phyloP scores from a whole-genome alignment of 2,329 filamentous ascomycete species.

The Cladorrhinum sp. region DNA sequence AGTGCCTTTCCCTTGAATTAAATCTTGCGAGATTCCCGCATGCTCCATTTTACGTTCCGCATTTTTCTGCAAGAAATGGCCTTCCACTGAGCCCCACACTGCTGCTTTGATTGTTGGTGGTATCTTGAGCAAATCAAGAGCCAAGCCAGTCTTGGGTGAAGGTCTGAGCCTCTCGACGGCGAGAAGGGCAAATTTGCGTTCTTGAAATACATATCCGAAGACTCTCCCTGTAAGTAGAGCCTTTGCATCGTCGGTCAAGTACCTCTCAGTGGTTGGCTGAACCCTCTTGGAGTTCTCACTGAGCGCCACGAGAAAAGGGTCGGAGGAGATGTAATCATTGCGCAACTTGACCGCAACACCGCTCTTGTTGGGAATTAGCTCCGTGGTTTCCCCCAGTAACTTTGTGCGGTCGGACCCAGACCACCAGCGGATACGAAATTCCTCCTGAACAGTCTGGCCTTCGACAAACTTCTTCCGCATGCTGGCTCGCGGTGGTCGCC shows the following conservation, averaged over 20 bases:
- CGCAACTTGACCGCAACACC: constrained; percentile 12
- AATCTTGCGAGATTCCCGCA: constrained; percentile 4
- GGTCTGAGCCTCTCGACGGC: constrained; percentile 4
- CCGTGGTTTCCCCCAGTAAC: constrained; percentile 9
- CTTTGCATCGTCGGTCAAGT: constrained; percentile 4
- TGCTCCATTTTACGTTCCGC: constrained; percentile 1
- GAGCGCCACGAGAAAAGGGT: constrained; percentile 10
- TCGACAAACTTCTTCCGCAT: background rate
- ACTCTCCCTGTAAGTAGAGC: constrained; percentile 8
- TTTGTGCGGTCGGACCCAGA: constrained; percentile 5
- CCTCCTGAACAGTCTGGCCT: constrained; percentile 5
- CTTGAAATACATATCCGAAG: constrained; percentile 17
- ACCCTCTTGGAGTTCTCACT: constrained; percentile 9
- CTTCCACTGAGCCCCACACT: constrained; percentile 11
- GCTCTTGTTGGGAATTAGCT: constrained; percentile 12
- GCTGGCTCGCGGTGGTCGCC: constrained; percentile 3
- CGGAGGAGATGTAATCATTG: constrained; percentile 13
- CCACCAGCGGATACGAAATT: constrained; percentile 16
- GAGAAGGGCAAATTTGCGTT: constrained; percentile 14
- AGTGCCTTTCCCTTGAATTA: constrained; percentile 33
- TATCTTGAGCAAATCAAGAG: constrained; percentile 14
- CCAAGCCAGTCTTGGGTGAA: constrained; percentile 2
- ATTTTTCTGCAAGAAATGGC: constrained; percentile 12
- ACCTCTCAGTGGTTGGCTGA: constrained; percentile 4
- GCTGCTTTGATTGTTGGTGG: constrained; percentile 1